A percentile compares a stretch with the other conserved stretches of the same genome.
Evolutionary conservation across 2,329 filamentous ascomycete species (phyloP).

Genomic region (Penicillium freii): DNA sequence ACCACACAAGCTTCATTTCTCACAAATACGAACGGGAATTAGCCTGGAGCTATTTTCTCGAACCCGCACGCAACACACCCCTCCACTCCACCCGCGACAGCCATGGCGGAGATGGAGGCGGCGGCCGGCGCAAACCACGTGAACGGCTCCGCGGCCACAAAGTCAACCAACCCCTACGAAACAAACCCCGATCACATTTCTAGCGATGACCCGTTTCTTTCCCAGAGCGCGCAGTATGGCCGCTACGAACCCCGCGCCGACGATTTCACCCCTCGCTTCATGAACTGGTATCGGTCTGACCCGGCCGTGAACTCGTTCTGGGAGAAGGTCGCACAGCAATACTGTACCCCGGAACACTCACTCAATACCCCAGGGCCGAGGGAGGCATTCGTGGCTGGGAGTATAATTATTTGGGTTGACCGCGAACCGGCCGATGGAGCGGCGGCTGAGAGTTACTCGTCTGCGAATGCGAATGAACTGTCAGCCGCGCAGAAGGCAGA

Average conservation of each 20-base stretch:
- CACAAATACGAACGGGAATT: background rate
- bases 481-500: slow-evolving; percentile 37
- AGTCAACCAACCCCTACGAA: slow-evolving; percentile 35
- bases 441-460: slow-evolving; percentile 33
- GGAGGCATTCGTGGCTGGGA: slow-evolving; percentile 38
- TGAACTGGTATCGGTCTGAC: slow-evolving; percentile 34
- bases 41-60: background rate
- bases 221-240: slow-evolving; percentile 34
- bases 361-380: slow-evolving; percentile 32
- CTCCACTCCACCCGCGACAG: background rate
- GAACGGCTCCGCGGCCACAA: slow-evolving; percentile 22
- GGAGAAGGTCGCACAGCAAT: slow-evolving; percentile 34
- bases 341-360: slow-evolving; percentile 34
- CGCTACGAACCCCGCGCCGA: slow-evolving; percentile 34
- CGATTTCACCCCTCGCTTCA: slow-evolving; percentile 38
- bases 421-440: slow-evolving; percentile 25
- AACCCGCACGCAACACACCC: background rate
- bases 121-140: slow-evolving; percentile 20
- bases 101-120: slow-evolving; percentile 26
- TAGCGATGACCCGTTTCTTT: slow-evolving; percentile 35
- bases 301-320: slow-evolving; percentile 35
- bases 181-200: slow-evolving; percentile 33
- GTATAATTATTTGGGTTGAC: slow-evolving; percentile 40
- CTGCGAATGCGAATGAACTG: slow-evolving; percentile 40
- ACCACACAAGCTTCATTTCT: background rate